phyloP scores from a whole-genome alignment of 164 flowering plant genomes.

The Brasenia schreberi region DNA sequence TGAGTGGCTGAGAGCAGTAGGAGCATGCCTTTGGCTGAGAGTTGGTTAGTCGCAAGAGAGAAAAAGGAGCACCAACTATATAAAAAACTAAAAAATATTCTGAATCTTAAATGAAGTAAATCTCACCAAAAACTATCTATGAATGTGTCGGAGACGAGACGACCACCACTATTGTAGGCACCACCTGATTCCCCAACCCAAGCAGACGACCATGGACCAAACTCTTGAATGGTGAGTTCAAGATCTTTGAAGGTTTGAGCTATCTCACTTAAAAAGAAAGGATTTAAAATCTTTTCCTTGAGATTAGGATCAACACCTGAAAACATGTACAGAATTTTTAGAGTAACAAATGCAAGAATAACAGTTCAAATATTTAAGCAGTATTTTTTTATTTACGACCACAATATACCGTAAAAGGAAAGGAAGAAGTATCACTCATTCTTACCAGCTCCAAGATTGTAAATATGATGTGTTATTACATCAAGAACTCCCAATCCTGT shows the following conservation, averaged over 20 bases:
- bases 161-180: slow-evolving; percentile 47
- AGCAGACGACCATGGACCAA: slow-evolving; percentile 48
- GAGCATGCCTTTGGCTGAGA: too few species aligned
- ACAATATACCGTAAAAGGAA: not conserved
- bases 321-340: not conserved
- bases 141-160: slow-evolving; percentile 5
- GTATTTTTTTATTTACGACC: not conserved
- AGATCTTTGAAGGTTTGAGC: slow-evolving; percentile 24
- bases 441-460: slow-evolving; percentile 45
- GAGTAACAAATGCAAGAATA: not conserved
- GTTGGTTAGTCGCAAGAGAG: too few species aligned
- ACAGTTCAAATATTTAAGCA: not conserved
- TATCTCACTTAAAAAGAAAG: slow-evolving; percentile 24
- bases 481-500: slow-evolving; percentile 38
- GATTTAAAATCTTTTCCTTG: slow-evolving; percentile 39
- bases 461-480: slow-evolving; percentile 51
- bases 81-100: too few species aligned
- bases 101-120: not conserved
- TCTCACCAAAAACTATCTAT: slow-evolving; percentile 8
- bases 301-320: slow-evolving; percentile 35
- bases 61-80: too few species aligned
- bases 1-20: too few species aligned
- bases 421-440: not conserved
- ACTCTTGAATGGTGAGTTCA: slow-evolving; percentile 15
- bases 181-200: slow-evolving; percentile 11